These are phyloP conservation scores for Aspergillus japonicus DNA, from an alignment of 2,329 filamentous ascomycete genomes.

Conservation along the genomic window DNA sequence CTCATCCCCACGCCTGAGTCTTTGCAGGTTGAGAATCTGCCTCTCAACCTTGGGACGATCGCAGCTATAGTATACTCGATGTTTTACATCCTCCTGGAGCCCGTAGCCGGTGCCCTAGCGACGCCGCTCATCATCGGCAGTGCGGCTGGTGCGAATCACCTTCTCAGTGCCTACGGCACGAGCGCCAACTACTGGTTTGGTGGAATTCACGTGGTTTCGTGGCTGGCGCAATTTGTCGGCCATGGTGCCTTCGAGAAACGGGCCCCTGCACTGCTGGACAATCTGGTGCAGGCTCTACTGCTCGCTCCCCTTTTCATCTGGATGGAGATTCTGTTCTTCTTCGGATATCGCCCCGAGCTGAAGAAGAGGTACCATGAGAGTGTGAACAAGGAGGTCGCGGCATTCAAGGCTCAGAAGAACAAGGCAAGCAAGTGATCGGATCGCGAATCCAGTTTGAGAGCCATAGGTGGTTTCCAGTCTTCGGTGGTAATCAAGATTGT, in stretches of 20 bases:
- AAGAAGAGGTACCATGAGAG: conserved; percentile 75
- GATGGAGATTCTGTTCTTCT: conserved; percentile 86
- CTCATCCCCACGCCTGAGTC: conserved; percentile 55
- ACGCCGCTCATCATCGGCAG: conserved; percentile 72
- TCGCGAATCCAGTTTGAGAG: not conserved
- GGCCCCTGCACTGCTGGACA: conserved; percentile 86
- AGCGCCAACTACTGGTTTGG: conserved; percentile 65
- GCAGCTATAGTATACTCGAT: conserved; percentile 64
- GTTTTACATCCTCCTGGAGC: conserved; percentile 89
- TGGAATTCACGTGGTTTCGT: conserved; percentile 69
- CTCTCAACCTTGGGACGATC: conserved; percentile 60
- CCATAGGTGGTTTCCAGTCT: not conserved
- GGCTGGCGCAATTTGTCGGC: conserved; percentile 88
- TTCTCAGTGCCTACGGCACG: conserved; percentile 63
- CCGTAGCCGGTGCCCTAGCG: conserved; percentile 79
- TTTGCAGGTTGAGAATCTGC: conserved; percentile 57
- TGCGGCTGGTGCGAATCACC: conserved; percentile 72
- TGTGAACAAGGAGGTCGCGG: conserved; percentile 73
- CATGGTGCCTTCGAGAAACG: conserved; percentile 87
- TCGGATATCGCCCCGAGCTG: conserved; percentile 87
- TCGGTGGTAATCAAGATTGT: not conserved
- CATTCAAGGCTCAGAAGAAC: conserved; percentile 62
- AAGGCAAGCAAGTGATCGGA: conserved; percentile 22
- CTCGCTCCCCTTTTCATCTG: conserved; percentile 95
- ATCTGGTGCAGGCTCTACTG: conserved; percentile 86